Evolutionary conservation across 1,284 basidiomycete genomes (phyloP), one percentile per base, ranked within the genome.

Genomic region (Jaminaea rosea): DNA sequence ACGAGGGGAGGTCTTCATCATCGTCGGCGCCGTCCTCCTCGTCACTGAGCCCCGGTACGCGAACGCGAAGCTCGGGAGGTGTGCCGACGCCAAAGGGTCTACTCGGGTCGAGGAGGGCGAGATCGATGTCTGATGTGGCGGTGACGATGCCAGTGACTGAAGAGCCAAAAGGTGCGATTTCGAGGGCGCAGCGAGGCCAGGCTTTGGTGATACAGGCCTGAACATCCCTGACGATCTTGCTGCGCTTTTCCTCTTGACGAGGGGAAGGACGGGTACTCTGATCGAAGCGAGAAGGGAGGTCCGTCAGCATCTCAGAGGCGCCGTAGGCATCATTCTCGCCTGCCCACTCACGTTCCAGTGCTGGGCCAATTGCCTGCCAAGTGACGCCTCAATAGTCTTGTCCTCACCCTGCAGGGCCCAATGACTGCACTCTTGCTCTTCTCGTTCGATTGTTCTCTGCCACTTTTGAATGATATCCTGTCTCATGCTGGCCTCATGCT

Each of bases 81-180:
- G 58, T 62, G 10, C 59, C 62, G 17, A 54, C 60, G 10, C 63
- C 62, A 11, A 50, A 49, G 1, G 62, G 59, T 29, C 60, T 53
- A 4, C 58, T 55, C 4, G 63, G 59, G 37, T 69, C 67, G 32
- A 67, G 62, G 36, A 69, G 39, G 37, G 60, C 59, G 3, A 67
- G 56, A 44, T 69, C 67, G 6, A 69, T 32, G 23, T 69, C 67
- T 1, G 64, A 67, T 1, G 48, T 37, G 8, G 56, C 55, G n/a
- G 53, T 58, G 27, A 55, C 39, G 32, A 67, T 47, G 0, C 63
- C 65, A 1, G 65, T 69, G 21, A 61, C 58, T 26, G 61, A 63
- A n/a, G 65, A 67, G 34, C 67, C 67, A 41, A 69, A 69, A 1
- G 67, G 53, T 2, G 55, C 56, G 0, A 69, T 60, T 31, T 56